Evolutionary conservation across 345 rosid genomes (phyloP).

Genomic region (Eutrema heterophyllum): DNA sequence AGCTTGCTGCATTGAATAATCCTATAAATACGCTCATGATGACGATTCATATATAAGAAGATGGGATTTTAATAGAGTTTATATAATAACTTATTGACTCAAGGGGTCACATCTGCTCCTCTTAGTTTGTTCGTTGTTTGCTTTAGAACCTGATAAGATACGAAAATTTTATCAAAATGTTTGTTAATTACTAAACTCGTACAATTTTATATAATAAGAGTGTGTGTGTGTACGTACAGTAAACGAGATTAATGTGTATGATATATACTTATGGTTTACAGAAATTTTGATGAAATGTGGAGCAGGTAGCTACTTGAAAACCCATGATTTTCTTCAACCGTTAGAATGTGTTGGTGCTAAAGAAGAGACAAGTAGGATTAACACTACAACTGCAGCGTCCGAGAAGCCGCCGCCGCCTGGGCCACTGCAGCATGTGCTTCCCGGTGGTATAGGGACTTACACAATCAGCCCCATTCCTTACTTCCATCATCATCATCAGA

Average conservation of each 20-base stretch:
- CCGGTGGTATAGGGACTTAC: constrained; percentile 94
- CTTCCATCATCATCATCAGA: constrained; percentile 42
- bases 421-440: constrained; percentile 53
- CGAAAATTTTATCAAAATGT: too few relatives aligned
- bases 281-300: constrained; percentile 2
- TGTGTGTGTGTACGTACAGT: background rate
- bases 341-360: constrained; percentile 52
- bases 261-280: background rate
- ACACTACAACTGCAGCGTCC: constrained; percentile 32
- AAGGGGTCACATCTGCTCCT: background rate
- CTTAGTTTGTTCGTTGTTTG: background rate
- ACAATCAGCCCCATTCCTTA: constrained; percentile 68
- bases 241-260: background rate
- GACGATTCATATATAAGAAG: too few relatives aligned
- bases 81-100: background rate
- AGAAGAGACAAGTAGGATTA: constrained; percentile 41
- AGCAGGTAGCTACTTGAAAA: constrained; percentile 55
- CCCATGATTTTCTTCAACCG: constrained; percentile 82
- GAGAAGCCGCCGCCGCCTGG: constrained; percentile 64
- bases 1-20: background rate
- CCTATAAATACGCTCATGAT: background rate
- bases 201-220: background rate
- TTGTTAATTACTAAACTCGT: background rate
- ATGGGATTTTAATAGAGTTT: background rate
- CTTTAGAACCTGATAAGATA: background rate